A percentile compares a stretch with the other conserved stretches of the same genome.
These are phyloP conservation scores for Triadica sebifera DNA, from an alignment of 345 rosid species.

Conservation along the genomic window DNA sequence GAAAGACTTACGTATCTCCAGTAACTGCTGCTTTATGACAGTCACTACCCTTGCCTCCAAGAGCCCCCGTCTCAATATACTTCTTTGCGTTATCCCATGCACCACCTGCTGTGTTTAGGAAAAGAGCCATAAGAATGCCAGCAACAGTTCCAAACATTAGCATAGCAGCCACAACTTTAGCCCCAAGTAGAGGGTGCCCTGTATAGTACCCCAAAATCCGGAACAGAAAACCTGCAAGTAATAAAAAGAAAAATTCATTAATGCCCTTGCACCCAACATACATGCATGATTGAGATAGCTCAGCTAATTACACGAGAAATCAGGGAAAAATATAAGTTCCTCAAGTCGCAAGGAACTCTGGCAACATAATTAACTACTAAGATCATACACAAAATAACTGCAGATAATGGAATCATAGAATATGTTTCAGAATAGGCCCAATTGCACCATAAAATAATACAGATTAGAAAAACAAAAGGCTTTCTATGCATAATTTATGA, in stretches of 20 bases:
- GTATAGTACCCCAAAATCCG: conserved; percentile 81
- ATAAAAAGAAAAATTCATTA: conserved; percentile 2
- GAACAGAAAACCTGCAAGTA: conserved; percentile 68
- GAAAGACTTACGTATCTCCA: conserved; percentile 86
- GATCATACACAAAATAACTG: not conserved
- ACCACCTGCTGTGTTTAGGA: conserved; percentile 96
- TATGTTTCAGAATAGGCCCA: not conserved
- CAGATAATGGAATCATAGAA: not conserved
- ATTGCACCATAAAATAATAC: not conserved
- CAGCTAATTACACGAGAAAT: not conserved
- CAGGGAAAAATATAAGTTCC: not conserved
- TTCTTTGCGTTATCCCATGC: conserved; percentile 99
- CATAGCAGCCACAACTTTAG: conserved; percentile 90
- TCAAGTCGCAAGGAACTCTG: not conserved
- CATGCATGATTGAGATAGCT: not conserved
- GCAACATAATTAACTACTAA: not conserved
- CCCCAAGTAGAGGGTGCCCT: conserved; percentile 92
- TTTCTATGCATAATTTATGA: not conserved
- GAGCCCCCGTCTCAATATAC: conserved; percentile 92
- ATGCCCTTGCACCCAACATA: not conserved
- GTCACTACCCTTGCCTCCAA: conserved; percentile 98
- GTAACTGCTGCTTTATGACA: conserved; percentile 96
- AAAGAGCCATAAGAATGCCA: conserved; percentile 98
- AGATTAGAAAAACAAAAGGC: not conserved
- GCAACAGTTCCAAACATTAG: conserved; percentile 96